Evolutionary conservation across 2,329 filamentous ascomycete species (phyloP).

Genomic region (Coniochaeta sp.): DNA sequence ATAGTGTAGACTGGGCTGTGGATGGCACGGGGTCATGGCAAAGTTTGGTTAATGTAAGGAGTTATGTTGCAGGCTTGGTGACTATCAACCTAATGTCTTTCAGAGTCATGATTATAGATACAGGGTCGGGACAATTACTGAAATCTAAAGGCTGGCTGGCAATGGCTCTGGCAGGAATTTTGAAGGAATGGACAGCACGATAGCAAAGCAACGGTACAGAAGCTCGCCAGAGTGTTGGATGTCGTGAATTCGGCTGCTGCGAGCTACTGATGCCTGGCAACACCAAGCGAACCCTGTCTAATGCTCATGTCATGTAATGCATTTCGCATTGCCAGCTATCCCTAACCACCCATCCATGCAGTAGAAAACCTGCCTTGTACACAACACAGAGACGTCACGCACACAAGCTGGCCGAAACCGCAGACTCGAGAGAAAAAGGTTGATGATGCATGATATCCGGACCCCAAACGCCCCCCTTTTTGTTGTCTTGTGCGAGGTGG

Average conservation of each 20-base stretch:
- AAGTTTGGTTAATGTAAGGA: too few species aligned
- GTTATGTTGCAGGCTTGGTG: too few species aligned
- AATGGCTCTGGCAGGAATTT: neutral
- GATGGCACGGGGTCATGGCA: too few species aligned
- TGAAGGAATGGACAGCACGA: neutral
- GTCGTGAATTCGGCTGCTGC: neutral
- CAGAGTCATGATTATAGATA: too few species aligned
- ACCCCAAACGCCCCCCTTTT: conserved; percentile 60
- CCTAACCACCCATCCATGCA: conserved; percentile 37
- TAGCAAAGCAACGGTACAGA: neutral
- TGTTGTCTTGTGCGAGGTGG: conserved; percentile 36
- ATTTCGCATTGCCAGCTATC: conserved; percentile 44
- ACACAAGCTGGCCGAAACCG: conserved; percentile 35
- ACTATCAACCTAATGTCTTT: too few species aligned
- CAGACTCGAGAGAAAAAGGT: conserved; percentile 19
- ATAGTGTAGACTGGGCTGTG: too few species aligned
- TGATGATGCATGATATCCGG: conserved; percentile 75
- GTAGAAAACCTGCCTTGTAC: conserved; percentile 26
- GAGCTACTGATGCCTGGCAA: neutral
- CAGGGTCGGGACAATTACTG: too few species aligned
- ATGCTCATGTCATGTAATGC: neutral
- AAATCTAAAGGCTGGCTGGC: too few species aligned
- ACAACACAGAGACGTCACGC: conserved; percentile 33
- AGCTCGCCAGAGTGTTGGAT: neutral
- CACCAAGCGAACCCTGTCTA: neutral